Conservation (phyloP, 1,139 yeast species). For the Blastobotrys proliferans region DNA sequence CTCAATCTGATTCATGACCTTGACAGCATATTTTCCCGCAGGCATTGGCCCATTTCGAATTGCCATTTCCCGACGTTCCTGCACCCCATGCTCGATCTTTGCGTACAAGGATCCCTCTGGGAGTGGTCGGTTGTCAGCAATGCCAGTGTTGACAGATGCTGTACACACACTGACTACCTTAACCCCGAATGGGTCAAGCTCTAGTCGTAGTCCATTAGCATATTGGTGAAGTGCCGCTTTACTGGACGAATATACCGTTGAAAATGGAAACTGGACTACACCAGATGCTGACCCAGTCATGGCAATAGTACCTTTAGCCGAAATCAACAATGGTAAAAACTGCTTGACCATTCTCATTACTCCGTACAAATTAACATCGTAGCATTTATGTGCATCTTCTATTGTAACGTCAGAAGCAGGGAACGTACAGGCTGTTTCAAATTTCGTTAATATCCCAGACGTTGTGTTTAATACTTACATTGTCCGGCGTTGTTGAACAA, state of each 20-base stretch:
- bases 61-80: conserved; percentile 57
- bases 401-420: conserved; percentile 68
- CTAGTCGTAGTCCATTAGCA: conserved; percentile 58
- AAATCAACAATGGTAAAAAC: conserved; percentile 53
- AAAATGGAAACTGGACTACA: conserved; percentile 64
- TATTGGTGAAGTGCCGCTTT: conserved; percentile 78
- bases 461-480: conserved; percentile 12
- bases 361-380: conserved; percentile 67
- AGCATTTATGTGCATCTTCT: conserved; percentile 50
- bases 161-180: conserved; percentile 67
- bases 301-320: conserved; percentile 65
- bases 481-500: conserved; percentile 66
- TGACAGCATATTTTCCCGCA: conserved; percentile 52
- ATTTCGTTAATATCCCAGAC: not conserved
- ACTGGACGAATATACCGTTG: conserved; percentile 61
- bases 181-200: conserved; percentile 70
- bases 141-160: conserved; percentile 62
- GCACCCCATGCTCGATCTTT: conserved; percentile 45
- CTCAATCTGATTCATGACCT: conserved; percentile 49
- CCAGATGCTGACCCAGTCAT: conserved; percentile 77
- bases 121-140: conserved; percentile 54
- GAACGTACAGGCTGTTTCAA: conserved; percentile 56
- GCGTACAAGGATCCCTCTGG: conserved; percentile 55
- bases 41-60: conserved; percentile 55
- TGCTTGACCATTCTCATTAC: conserved; percentile 62